Base-by-base conservation (phyloP, 495 filamentous ascomycete species). In the Lasiosphaeriaceae sp. region DNA sequence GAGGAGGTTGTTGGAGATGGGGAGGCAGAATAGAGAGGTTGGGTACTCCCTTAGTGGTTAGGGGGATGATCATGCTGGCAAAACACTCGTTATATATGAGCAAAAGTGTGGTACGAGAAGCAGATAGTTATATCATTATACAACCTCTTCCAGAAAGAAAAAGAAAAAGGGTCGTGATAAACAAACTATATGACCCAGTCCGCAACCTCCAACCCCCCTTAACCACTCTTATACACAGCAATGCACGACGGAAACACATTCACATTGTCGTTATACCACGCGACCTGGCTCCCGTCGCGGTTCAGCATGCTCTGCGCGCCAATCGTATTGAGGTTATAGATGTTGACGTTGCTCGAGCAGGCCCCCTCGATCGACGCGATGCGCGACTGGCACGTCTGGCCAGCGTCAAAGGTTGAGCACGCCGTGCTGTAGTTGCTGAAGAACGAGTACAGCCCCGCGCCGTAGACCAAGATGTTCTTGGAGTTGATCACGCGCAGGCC, bases 391-490 rank as follows among this genome's bases (percentile, higher is more conserved):
- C 82, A 85, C 56, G 74, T 75, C 67, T 81, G 73, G 11, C 73
- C 73, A 1, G 72, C 73, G 0, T 60, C 55, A 11, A 74, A 74
- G 4, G 72, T 74, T 17, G 73, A 77, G 65, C 73, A 79, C 16
- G 52, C 45, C 0, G 73, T 77, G 51, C 63, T 71, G 67, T 81
- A 81, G 61, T 79, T 70, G 60, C 84, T 81, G 76, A 92, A 92
- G 74, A 91, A 92, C 35, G 80, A 85, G 74, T 92, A 92, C 14
- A 88, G 68, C 8, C 89, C 89, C 8, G 84, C 85, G 34, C 87
- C 86, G 60, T 89, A 91, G 26, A 90, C 71, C 39, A 79, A 62
- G 14, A 92, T 75, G 55, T 82, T 74, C 1, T 70, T 66, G 16
- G 79, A 84, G 68, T 83, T 70, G 37, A 87, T 59, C 31, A 92